phyloP scores from a whole-genome alignment of 2,329 filamentous ascomycete genomes.

The Colletotrichum somersetense region DNA sequence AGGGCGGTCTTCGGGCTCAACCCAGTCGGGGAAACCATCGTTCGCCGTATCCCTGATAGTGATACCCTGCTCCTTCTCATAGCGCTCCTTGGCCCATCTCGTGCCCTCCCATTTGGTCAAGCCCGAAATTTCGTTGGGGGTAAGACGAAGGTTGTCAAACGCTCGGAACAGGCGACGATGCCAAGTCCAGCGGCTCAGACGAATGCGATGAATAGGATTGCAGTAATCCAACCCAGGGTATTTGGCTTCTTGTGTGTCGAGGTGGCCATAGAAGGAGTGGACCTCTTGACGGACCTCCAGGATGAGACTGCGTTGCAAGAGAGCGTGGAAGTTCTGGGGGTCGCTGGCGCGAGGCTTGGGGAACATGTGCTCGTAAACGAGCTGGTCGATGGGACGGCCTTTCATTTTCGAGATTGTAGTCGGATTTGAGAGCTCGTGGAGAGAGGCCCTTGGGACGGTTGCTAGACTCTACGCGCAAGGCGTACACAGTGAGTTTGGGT shows the following conservation, averaged over 20 bases:
- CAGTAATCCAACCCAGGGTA: slow-evolving; percentile 87
- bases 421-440: not conserved
- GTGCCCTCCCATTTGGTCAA: slow-evolving; percentile 88
- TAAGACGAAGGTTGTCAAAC: slow-evolving; percentile 78
- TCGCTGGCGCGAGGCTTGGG: slow-evolving; percentile 76
- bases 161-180: slow-evolving; percentile 82
- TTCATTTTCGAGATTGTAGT: slow-evolving; percentile 66
- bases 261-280: slow-evolving; percentile 81
- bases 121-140: slow-evolving; percentile 75
- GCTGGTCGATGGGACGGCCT: slow-evolving; percentile 75
- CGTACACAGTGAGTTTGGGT: slow-evolving; percentile 4
- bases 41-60: slow-evolving; percentile 78
- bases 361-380: slow-evolving; percentile 82
- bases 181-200: slow-evolving; percentile 82
- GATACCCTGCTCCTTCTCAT: slow-evolving; percentile 80
- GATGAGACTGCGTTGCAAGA: slow-evolving; percentile 79
- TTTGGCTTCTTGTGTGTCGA: slow-evolving; percentile 83
- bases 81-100: slow-evolving; percentile 84
- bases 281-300: slow-evolving; percentile 85
- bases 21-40: slow-evolving; percentile 75
- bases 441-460: not conserved
- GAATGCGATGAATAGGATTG: slow-evolving; percentile 78
- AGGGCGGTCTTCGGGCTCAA: slow-evolving; percentile 56
- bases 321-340: slow-evolving; percentile 76
- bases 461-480: slow-evolving; percentile 11